Evolutionary conservation across 306 rosid genomes (phyloP).

Genomic region (Dryas octopetala): DNA sequence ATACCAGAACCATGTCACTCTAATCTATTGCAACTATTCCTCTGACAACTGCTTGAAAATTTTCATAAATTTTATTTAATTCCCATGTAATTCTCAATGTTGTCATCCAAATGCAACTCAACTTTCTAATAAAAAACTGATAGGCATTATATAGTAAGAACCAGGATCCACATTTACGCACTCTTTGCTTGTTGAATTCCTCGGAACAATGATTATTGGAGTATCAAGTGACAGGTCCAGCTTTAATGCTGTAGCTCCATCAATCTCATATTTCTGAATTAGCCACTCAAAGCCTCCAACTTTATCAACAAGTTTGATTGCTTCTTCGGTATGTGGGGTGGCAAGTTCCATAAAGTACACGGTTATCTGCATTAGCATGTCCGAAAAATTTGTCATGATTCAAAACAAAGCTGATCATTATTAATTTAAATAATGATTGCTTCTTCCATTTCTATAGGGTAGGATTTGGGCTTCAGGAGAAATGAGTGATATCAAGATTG

Average conservation of each 20-base stretch:
- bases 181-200: slow-evolving; percentile 89
- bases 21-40: not conserved
- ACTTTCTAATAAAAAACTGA: not conserved
- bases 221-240: slow-evolving; percentile 96
- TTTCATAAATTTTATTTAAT: not conserved
- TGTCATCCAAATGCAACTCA: not conserved
- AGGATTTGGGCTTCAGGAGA: no score
- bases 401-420: slow-evolving; percentile 3
- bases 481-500: no score
- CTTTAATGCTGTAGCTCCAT: slow-evolving; percentile 87
- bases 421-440: no score
- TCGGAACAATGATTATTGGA: slow-evolving; percentile 85
- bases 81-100: not conserved
- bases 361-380: slow-evolving; percentile 56
- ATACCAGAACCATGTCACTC: not conserved
- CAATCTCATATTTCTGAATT: slow-evolving; percentile 91
- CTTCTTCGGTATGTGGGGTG: slow-evolving; percentile 84
- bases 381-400: not conserved
- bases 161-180: slow-evolving; percentile 40
- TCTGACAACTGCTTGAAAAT: not conserved
- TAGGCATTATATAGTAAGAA: slow-evolving; percentile 12
- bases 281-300: slow-evolving; percentile 99
- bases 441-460: no score
- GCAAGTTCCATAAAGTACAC: slow-evolving; percentile 96
- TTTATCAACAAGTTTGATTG: slow-evolving; percentile 90